Evolutionary conservation across 352 stramenopile genomes (phyloP), one percentile per base, ranked within the genome.

Genomic region (Nothophytophthora sp.): DNA sequence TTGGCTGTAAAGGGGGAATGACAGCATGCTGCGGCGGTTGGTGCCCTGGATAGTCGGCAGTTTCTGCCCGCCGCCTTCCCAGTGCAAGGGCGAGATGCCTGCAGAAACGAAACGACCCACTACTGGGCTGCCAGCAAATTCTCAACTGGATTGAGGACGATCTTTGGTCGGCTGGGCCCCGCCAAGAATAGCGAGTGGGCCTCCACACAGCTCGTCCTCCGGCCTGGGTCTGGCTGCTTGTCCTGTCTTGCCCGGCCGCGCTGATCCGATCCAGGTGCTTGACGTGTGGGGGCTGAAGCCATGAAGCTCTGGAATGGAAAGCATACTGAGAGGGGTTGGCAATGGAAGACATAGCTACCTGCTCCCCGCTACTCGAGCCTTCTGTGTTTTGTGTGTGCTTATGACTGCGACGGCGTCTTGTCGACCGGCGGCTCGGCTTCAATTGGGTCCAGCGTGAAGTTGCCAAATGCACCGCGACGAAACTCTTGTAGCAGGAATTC

Each of bases 361-460:
- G n/a, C n/a, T n/a, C 12, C 34, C 44, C 19, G 19, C 13, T 30
- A 29, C 28, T 23, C 22, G 10, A 28, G 19, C 16, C 32, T 29
- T 36, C 11, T 37, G 29, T 38, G 27, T 23, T 55, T 55, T 55
- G 33, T 41, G 50, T 50, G 45, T 16, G 29, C 5, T 58, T 65
- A 65, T n/a, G 39, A 40, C 20, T 40, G 53, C 30, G 45, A 18
- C 13, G 37, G 33, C 53, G 49, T 34, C 27, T 52, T 53, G 10
- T 51, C 25, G 42, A 54, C 41, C 25, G 48, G 57, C 24, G 44
- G 4, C 11, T 15, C 18, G 15, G 37, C 40, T 30, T 60, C 52
- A 18, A 94, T 68, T 2, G 70, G 41, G 24, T 95, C 85, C 4
- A 95, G 69, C n/a, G 85, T 95, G 42, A 93, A 93, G 54, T 88